Conservation (phyloP, 345 rosid genomes). For the Mercurialis annua region DNA sequence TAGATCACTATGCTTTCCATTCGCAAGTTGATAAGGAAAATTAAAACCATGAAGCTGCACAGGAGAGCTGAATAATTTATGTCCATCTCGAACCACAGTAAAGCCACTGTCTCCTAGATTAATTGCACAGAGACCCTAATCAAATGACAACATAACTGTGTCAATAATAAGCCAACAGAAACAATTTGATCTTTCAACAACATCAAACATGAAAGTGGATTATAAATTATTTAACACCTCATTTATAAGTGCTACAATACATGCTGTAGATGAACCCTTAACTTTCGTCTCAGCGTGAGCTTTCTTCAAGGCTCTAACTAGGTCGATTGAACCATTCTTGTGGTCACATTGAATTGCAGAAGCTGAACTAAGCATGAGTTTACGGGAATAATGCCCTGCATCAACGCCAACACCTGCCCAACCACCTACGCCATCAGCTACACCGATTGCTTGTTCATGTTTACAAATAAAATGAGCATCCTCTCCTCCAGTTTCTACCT, state of each 20-base stretch:
- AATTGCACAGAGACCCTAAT: slow-evolving; percentile 32
- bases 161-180: too few species aligned
- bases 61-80: slow-evolving; percentile 28
- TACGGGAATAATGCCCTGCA: slow-evolving; percentile 29
- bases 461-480: slow-evolving; percentile 31
- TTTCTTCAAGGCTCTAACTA: slow-evolving; percentile 29
- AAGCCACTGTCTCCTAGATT: slow-evolving; percentile 38
- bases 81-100: slow-evolving; percentile 32
- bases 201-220: too few species aligned
- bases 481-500: slow-evolving; percentile 31
- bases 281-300: slow-evolving; percentile 30
- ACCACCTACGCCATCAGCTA: slow-evolving; percentile 36
- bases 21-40: slow-evolving; percentile 31
- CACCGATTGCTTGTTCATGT: slow-evolving; percentile 22
- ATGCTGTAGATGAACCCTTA: slow-evolving; percentile 34
- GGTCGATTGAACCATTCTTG: slow-evolving; percentile 18
- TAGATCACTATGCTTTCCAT: slow-evolving; percentile 21
- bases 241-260: slow-evolving; percentile 26
- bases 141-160: too few species aligned
- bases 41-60: slow-evolving; percentile 38
- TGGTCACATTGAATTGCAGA: slow-evolving; percentile 24
- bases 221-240: too few species aligned
- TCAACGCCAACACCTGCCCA: slow-evolving; percentile 31
- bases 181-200: too few species aligned
- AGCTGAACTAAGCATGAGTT: slow-evolving; percentile 30